Base-by-base conservation (phyloP, 2,329 filamentous ascomycete genomes). In the Colletotrichum salicis region DNA sequence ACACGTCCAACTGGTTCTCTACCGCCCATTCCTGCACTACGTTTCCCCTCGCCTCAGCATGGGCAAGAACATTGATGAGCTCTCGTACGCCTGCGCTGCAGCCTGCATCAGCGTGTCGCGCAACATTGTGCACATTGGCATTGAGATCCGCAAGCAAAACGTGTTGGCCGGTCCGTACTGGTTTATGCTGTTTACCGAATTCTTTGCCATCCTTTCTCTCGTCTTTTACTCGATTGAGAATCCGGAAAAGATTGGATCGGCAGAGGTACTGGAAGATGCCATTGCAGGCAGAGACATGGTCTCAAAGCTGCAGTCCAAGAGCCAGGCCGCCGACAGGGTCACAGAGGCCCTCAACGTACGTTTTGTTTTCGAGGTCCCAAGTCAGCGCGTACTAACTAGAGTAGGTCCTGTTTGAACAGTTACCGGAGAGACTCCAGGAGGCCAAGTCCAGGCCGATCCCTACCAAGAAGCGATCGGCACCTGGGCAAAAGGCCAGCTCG, bases 251-350 rank as follows among this genome's bases (percentile, higher is more conserved):
- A 84, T 88, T 4, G 93, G 92, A 1, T 91, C 92, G 6, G 88
- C 92, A 63, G 95, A 97, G 73, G 92, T 98, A 27, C 85, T 98
- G 71, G 92, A 92, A 64, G 96, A 98, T 82, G 96, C 95, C 0
- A 88, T 91, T 72, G 93, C 94, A 74, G 96, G 96, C 22, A 93
- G 93, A 78, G 92, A 96, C 74, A 94, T 95, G 73, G 89, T 98
- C 72, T 90, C 91, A 62, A 91, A 90, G 19, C 87, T 98, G 70
- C 93, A 95, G 3, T 91, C 93, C 76, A 92, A 93, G 77, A 98
- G 95, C 78, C 88, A 97, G 86, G 95, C 95, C 45, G 96, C 96
- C 3, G 94, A 98, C 79, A 88, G 94, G 73, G 96, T 97, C 77
- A 94, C 93, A 1, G 87, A 86, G 57, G 92, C 94, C 52, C 86